These are phyloP conservation scores for Aspergillus carlsbadensis DNA, from an alignment of 495 filamentous ascomycete species.

Conservation along the genomic window DNA sequence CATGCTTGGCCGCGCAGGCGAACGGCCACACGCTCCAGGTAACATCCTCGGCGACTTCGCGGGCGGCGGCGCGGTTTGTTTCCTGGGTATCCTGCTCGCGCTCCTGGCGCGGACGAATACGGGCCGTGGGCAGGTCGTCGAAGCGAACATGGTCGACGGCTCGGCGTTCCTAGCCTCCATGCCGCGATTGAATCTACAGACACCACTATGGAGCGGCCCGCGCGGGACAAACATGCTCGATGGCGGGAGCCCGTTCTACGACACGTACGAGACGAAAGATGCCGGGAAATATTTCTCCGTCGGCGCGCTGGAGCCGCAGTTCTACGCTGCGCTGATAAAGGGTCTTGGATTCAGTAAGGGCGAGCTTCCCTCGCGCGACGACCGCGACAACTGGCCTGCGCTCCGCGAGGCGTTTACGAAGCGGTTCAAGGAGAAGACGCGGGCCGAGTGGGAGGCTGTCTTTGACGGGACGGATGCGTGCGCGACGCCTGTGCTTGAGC, in stretches of 20 bases:
- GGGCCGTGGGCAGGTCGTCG: slow-evolving; percentile 81
- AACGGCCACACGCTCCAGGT: slow-evolving; percentile 72
- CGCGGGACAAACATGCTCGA: slow-evolving; percentile 81
- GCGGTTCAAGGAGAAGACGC: slow-evolving; percentile 69
- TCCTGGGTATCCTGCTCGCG: slow-evolving; percentile 54
- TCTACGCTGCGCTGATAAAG: slow-evolving; percentile 66
- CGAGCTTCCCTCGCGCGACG: slow-evolving; percentile 52
- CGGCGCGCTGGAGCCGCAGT: slow-evolving; percentile 84
- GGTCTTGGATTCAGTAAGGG: slow-evolving; percentile 57
- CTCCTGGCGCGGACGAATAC: slow-evolving; percentile 41
- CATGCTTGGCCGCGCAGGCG: slow-evolving; percentile 66
- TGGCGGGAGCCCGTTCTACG: slow-evolving; percentile 83
- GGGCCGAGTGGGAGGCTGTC: slow-evolving; percentile 77
- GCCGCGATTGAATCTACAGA: slow-evolving; percentile 62
- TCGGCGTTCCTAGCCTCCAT: slow-evolving; percentile 74
- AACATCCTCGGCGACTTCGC: slow-evolving; percentile 92
- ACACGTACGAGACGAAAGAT: slow-evolving; percentile 81
- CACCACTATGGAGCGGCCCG: slow-evolving; percentile 53
- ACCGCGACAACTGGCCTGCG: slow-evolving; percentile 63
- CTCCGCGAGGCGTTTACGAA: slow-evolving; percentile 59
- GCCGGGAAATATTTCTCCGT: slow-evolving; percentile 81
- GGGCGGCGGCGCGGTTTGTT: slow-evolving; percentile 79
- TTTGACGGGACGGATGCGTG: slow-evolving; percentile 93
- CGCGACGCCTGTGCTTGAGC: slow-evolving; percentile 79
- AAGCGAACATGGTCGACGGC: slow-evolving; percentile 97